A percentile compares a stretch with the other conserved stretches of the same genome.
Evolutionary conservation across 495 filamentous ascomycete genomes (phyloP).

Genomic region (Penicillium salamii): DNA sequence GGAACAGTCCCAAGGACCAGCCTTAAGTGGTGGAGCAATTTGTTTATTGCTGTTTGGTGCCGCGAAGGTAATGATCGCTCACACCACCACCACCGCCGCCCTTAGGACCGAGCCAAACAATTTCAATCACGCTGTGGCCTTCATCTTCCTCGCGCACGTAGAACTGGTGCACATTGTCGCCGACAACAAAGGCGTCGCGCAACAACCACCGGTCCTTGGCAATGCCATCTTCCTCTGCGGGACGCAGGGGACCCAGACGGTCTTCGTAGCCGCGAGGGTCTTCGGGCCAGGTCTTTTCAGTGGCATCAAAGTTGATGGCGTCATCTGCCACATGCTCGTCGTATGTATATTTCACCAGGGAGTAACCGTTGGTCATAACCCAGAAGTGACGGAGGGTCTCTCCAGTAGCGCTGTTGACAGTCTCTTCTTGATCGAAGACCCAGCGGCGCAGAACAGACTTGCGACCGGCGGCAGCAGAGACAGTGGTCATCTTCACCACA

Average conservation of each 20-base stretch:
- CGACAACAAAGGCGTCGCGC: conserved; percentile 40
- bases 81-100: conserved; percentile 41
- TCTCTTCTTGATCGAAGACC: conserved; percentile 54
- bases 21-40: conserved; percentile 13
- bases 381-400: conserved; percentile 45
- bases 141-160: conserved; percentile 47
- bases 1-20: conserved; percentile 23
- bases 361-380: conserved; percentile 63
- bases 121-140: conserved; percentile 47
- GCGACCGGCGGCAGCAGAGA: conserved; percentile 54
- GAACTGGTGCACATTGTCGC: conserved; percentile 48
- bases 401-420: conserved; percentile 36
- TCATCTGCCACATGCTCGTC: conserved; percentile 41
- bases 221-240: conserved; percentile 39
- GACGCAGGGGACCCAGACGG: conserved; percentile 52
- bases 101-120: conserved; percentile 50
- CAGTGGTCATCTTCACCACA: conserved; percentile 57
- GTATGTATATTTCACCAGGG: conserved; percentile 53
- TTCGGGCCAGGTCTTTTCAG: conserved; percentile 63
- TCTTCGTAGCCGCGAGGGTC: conserved; percentile 48
- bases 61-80: conserved; percentile 27
- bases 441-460: conserved; percentile 61
- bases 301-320: conserved; percentile 51
- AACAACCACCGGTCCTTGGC: conserved; percentile 47
- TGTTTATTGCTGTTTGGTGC: conserved; percentile 28